These are phyloP conservation scores for Coniochaeta sp. DNA, from an alignment of 2,329 filamentous ascomycete genomes.

Conservation along the genomic window DNA sequence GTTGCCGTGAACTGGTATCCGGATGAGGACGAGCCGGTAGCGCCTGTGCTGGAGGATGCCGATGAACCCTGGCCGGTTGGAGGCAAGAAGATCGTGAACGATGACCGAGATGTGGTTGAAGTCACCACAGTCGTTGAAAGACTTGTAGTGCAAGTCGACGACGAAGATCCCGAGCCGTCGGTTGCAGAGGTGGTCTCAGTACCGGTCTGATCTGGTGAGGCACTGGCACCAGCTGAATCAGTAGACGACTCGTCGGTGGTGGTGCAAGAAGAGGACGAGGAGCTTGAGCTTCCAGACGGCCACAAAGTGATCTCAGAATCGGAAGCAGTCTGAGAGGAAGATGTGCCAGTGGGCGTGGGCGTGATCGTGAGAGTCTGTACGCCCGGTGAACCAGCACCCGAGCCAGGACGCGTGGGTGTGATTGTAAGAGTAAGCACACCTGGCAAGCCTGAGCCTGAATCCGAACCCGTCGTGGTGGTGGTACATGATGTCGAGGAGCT, in stretches of 20 bases:
- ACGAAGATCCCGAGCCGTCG: background rate
- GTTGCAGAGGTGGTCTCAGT: background rate
- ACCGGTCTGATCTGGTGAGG: background rate
- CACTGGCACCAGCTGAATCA: background rate
- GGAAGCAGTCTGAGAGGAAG: background rate
- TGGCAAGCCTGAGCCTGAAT: too few relatives aligned
- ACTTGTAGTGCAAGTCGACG: background rate
- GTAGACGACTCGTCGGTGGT: background rate
- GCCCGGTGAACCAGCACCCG: background rate
- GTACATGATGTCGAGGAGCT: background rate
- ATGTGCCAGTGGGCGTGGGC: background rate
- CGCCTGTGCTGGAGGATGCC: background rate
- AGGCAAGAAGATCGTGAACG: background rate
- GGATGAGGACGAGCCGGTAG: background rate
- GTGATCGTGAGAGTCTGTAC: background rate
- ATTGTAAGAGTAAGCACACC: too few relatives aligned
- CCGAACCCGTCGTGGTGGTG: too few relatives aligned
- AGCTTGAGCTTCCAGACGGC: background rate
- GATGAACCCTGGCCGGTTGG: background rate
- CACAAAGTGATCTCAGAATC: background rate
- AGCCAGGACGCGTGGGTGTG: too few relatives aligned
- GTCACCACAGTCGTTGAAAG: background rate
- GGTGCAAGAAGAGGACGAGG: background rate
- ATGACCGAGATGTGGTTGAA: background rate
- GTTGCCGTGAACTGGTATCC: background rate